Conservation (phyloP, 2,329 filamentous ascomycete genomes). For the Metarhizium robertsii region DNA sequence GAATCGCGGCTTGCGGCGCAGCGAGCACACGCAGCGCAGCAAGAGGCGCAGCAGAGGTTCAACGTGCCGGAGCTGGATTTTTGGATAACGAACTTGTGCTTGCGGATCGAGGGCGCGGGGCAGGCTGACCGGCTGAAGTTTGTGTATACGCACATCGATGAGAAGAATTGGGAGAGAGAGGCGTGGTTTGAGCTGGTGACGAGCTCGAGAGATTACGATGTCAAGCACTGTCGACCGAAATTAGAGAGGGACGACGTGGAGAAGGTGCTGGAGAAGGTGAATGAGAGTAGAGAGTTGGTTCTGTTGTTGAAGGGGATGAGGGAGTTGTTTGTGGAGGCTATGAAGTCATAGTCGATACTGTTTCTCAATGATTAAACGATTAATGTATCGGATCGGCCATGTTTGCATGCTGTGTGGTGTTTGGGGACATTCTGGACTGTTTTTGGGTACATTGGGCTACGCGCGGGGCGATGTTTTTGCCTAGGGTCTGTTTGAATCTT, state of each 20-base stretch:
- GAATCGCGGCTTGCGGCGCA: slow-evolving; percentile 62
- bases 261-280: slow-evolving; percentile 66
- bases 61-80: slow-evolving; percentile 93
- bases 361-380: not conserved
- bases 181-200: slow-evolving; percentile 91
- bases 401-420: not conserved
- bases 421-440: no score
- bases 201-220: slow-evolving; percentile 72
- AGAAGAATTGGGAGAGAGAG: slow-evolving; percentile 79
- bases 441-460: no score
- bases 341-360: slow-evolving; percentile 32
- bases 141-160: slow-evolving; percentile 77
- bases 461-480: no score
- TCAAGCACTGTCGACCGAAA: slow-evolving; percentile 73
- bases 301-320: slow-evolving; percentile 74
- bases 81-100: slow-evolving; percentile 84
- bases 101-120: slow-evolving; percentile 83
- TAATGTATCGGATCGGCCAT: not conserved
- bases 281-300: slow-evolving; percentile 68
- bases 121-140: slow-evolving; percentile 82
- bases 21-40: slow-evolving; percentile 59
- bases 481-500: no score
- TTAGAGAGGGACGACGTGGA: slow-evolving; percentile 72
- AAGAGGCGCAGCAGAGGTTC: slow-evolving; percentile 76
- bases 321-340: slow-evolving; percentile 62